Conservation (phyloP, 2,329 filamentous ascomycete genomes). For the Cercospora berteroae region DNA sequence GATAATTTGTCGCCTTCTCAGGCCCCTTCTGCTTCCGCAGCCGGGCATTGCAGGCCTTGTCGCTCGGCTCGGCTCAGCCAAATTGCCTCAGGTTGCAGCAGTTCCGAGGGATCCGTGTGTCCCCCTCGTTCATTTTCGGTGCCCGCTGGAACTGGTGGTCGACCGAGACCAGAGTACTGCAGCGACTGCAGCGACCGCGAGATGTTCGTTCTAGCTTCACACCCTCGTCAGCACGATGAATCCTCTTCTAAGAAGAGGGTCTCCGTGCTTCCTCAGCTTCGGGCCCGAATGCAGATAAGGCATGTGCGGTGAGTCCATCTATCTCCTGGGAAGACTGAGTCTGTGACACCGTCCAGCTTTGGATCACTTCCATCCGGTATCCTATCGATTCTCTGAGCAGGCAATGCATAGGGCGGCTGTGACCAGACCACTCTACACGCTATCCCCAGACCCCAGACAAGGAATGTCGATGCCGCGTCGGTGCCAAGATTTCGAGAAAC, state of each 20-base stretch:
- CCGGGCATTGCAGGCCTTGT: background rate
- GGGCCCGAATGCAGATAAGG: background rate
- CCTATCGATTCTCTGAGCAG: background rate
- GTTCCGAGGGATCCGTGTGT: background rate
- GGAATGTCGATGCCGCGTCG: background rate
- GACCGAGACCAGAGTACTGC: background rate
- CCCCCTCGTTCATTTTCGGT: background rate
- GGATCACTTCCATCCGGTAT: no score
- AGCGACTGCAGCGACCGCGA: background rate
- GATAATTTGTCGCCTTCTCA: background rate
- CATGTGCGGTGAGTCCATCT: background rate
- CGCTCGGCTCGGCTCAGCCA: background rate
- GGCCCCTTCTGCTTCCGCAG: background rate
- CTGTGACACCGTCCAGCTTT: background rate
- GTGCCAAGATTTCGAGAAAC: background rate
- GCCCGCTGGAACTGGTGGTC: background rate
- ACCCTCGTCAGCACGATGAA: background rate
- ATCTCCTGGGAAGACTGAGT: background rate
- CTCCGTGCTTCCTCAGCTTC: background rate
- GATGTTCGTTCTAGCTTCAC: background rate
- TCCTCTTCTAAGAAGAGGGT: no score
- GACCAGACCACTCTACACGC: background rate
- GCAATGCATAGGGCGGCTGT: background rate
- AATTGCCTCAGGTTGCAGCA: background rate
- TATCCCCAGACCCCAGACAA: background rate